Conservation (phyloP, 2,329 filamentous ascomycete species). For the Talaromyces rugulosus region DNA sequence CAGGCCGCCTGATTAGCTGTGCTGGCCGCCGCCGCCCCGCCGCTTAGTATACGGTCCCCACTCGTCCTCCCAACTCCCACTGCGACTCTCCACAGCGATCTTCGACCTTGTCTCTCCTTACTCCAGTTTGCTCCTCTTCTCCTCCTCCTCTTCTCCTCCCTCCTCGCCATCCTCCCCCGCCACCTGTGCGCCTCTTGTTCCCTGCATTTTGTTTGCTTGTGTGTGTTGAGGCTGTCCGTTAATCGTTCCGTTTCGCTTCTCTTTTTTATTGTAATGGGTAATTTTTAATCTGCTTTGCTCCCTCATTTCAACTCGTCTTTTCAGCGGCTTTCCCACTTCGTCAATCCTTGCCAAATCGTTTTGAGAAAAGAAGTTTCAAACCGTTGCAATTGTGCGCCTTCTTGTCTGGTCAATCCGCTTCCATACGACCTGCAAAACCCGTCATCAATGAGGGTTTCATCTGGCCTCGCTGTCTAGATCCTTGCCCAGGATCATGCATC, state of each 20-base stretch:
- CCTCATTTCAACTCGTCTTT: neutral
- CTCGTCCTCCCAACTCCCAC: neutral
- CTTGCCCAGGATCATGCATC: conserved; percentile 30
- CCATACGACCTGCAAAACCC: neutral
- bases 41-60: neutral
- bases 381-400: neutral
- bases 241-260: neutral
- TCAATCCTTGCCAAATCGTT: neutral
- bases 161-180: neutral
- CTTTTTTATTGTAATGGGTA: neutral
- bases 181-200: neutral
- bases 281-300: neutral
- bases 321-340: neutral
- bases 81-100: neutral
- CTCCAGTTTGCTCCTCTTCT: neutral
- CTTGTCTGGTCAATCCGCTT: neutral
- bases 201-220: neutral
- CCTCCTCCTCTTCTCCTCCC: neutral
- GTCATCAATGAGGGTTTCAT: conserved; percentile 28
- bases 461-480: conserved; percentile 6
- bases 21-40: neutral
- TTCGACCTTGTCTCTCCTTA: neutral
- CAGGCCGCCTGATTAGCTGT: neutral
- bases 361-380: neutral
- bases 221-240: neutral